Percentiles rank a stretch among this genome's conserved stretches.
Conservation (phyloP, 257 asterid species). For the Scutellaria galericulata region DNA sequence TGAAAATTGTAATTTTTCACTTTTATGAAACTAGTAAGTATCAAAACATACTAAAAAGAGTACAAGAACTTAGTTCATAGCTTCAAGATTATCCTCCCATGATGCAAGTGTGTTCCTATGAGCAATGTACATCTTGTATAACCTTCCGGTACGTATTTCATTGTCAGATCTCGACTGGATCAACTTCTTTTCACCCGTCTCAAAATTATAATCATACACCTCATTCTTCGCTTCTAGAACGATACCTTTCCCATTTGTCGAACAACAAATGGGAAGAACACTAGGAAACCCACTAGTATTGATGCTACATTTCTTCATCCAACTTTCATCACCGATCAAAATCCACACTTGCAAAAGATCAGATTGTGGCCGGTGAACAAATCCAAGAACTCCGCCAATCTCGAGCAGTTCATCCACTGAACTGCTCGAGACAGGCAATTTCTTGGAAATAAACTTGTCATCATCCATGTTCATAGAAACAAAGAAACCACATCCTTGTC, state of each 20-base stretch:
- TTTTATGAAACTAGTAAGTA: no score
- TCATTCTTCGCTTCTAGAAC: slow-evolving; percentile 30
- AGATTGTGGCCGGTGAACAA: slow-evolving; percentile 34
- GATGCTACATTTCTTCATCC: slow-evolving; percentile 44
- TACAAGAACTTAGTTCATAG: slow-evolving; percentile 7
- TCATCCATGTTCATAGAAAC: slow-evolving; percentile 35
- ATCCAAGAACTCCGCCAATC: slow-evolving; percentile 47
- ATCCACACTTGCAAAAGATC: slow-evolving; percentile 48
- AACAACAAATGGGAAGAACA: slow-evolving; percentile 42
- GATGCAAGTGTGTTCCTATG: slow-evolving; percentile 48
- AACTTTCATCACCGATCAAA: slow-evolving; percentile 26
- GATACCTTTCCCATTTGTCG: slow-evolving; percentile 38
- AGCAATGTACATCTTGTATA: slow-evolving; percentile 34
- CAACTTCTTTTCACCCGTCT: slow-evolving; percentile 36
- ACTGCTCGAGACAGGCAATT: slow-evolving; percentile 34
- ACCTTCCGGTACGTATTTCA: slow-evolving; percentile 20
- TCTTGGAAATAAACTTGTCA: slow-evolving; percentile 39
- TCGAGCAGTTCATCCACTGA: slow-evolving; percentile 38
- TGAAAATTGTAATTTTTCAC: no score
- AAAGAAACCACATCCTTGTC: slow-evolving; percentile 26
- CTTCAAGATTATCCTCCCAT: slow-evolving; percentile 24
- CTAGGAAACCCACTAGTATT: slow-evolving; percentile 15
- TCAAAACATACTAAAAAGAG: no score
- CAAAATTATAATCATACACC: slow-evolving; percentile 37
- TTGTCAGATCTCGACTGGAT: slow-evolving; percentile 23